Evolutionary conservation across 2,329 filamentous ascomycete genomes (phyloP).

Genomic region (Alternaria brassicae): DNA sequence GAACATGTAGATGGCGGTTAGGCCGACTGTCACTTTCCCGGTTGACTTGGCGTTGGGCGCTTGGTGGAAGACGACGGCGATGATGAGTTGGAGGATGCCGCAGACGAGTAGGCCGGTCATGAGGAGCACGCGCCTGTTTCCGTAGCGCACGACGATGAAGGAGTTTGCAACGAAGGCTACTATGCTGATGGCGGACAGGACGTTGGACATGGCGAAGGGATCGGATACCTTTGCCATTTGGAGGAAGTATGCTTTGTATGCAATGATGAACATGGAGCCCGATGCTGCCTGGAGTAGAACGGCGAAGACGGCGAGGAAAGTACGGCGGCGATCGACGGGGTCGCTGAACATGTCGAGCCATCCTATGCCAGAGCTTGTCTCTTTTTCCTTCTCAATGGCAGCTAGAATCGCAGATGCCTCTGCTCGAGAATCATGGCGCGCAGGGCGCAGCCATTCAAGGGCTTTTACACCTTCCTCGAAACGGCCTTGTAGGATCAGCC

Average conservation of each 20-base stretch:
- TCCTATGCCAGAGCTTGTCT: slow-evolving; percentile 35
- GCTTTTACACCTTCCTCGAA: slow-evolving; percentile 49
- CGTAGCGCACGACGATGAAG: slow-evolving; percentile 60
- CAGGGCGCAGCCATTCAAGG: slow-evolving; percentile 46
- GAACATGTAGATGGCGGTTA: slow-evolving; percentile 63
- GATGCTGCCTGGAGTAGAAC: slow-evolving; percentile 49
- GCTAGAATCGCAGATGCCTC: slow-evolving; percentile 42
- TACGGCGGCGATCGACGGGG: slow-evolving; percentile 45
- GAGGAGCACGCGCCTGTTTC: slow-evolving; percentile 62
- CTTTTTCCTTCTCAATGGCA: slow-evolving; percentile 46
- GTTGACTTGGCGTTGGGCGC: slow-evolving; percentile 46
- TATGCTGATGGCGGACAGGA: slow-evolving; percentile 62
- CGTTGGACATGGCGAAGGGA: slow-evolving; percentile 65
- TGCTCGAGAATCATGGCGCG: slow-evolving; percentile 49
- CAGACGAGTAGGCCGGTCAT: slow-evolving; percentile 60
- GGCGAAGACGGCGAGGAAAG: slow-evolving; percentile 45
- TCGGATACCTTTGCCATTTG: slow-evolving; percentile 64
- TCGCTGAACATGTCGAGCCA: slow-evolving; percentile 49
- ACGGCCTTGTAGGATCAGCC: slow-evolving; percentile 43
- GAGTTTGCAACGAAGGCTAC: slow-evolving; percentile 63
- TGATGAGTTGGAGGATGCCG: slow-evolving; percentile 62
- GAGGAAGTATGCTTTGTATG: slow-evolving; percentile 64
- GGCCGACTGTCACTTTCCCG: slow-evolving; percentile 60
- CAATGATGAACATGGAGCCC: slow-evolving; percentile 49
- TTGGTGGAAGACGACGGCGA: slow-evolving; percentile 61